Base-by-base conservation (phyloP, 2,329 filamentous ascomycete species). In the Dactylonectria macrodidyma region DNA sequence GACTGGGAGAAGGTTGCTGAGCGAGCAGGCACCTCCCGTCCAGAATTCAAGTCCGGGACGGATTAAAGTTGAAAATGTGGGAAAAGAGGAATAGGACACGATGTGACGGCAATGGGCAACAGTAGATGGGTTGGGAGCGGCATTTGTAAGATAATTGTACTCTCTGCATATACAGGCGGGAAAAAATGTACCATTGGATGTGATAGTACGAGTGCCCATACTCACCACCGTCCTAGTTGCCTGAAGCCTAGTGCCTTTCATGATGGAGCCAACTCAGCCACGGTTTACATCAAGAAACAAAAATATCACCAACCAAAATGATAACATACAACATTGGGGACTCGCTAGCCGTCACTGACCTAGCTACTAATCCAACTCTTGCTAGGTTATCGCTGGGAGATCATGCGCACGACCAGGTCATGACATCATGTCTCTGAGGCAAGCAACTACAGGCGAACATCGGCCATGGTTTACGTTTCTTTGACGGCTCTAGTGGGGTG, bases 1-100 rank as follows among this genome's bases (percentile, higher is more conserved):
- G 90, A 99, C 82, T 99, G 96, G 96, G 84, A 91, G 57, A 85
- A 88, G 68, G 95, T 97, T 57, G 84, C 86, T 38, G 78, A 83
- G 47, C 77, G 75, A 59, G 71, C 80, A 26, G 77, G 79, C 47
- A 70, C 77, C n/a, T 57, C 67, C 65, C 80, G 75, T 77, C 84
- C 69, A 63, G 77, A 74, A 48, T 83, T 80, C 66, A 80, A 78
- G 76, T 72, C 73, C 26, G 73, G 66, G 16, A 62, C 66, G 7
- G 63, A 63, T 8, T 69, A 46, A 62, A 55, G 34, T 9, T 9
- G 34, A 46, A 51, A 26, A 51, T 26, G 34, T 51, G 47, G 34
- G 34, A 52, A 34, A 34, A 19, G 61, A 34, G 54, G 60, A 57
- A 52, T 65, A 48, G 57, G 47, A 64, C 44, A 72, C 50, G 67